Evolutionary conservation across 108 stramenopile species (phyloP), one percentile per base, ranked within the genome.

Genomic region (Nitzschia sp.): DNA sequence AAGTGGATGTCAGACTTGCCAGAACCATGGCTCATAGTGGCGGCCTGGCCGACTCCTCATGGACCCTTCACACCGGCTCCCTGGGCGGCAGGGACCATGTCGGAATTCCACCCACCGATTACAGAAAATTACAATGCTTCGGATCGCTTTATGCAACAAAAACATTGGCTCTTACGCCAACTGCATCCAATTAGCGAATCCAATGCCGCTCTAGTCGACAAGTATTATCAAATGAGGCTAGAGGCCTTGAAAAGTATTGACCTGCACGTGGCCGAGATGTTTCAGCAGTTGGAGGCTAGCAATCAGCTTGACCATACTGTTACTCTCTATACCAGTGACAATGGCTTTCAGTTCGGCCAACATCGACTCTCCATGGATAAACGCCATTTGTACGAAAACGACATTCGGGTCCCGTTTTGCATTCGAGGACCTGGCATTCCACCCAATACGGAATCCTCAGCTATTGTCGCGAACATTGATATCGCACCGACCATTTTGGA

Each of bases 261-360:
- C 52, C 11, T 4, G 9, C 73, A 74, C 36, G 35, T 74, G n/a
- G 65, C 45, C 22, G 31, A 60, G 25, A 55, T 74, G 31, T 19
- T 74, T 3, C 16, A 57, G 9, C 34, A 31, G 36, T 25, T 74
- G 44, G 35, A 66, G 25, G 30, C 50, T 0, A 23, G 13, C 41
- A 8, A 26, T 8, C 53, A 55, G 28, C 26, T 71, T 13, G 70
- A 71, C 44, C 60, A 32, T 30, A 66, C 65, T 29, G 30, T 79
- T 15, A 69, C 73, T 64, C 17, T 79, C 2, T 79, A 68, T 47
- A 73, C 78, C 46, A 69, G 68, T 36, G 68, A 73, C 35, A 65
- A 73, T 48, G 78, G 78, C 30, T 79, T 73, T 63, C 72, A 73
- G 50, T 63, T 75, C 63, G 68, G 74, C 28, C 67, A 75, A 69